Base-by-base conservation (phyloP, 2,329 filamentous ascomycete genomes). In the Pseudogymnoascus sp. region DNA sequence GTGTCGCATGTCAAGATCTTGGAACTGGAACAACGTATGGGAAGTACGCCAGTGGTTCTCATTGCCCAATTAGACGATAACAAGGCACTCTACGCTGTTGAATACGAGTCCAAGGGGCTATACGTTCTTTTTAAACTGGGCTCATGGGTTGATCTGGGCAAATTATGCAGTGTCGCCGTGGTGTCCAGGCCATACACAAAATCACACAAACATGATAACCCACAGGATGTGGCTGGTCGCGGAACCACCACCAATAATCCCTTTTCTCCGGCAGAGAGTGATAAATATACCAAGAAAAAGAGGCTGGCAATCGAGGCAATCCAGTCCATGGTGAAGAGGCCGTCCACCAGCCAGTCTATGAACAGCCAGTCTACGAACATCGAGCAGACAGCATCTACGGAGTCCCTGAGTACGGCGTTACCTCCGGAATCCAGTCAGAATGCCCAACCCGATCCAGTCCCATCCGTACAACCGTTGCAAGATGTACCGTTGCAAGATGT, bases 41-140 rank as follows among this genome's bases (percentile, higher is more conserved):
- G 79, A 61, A 77, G 75, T 18, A 71, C 73, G 9, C 75, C 79
- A 12, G 79, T 78, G 61, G 74, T 89, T 13, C 76, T 90, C 8
- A 75, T 90, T 61, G 84, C 83, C 26, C 77, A 82, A 61, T 76
- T 81, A 45, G 81, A 86, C 41, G 74, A 77, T 23, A 79, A 77
- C 62, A 75, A 76, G 60, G 75, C 74, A 34, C 63, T 82, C 0
- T 87, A 83, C 68, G 85, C 79, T 10, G 73, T 89, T n/a, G 88
- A 92, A 73, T 78, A 82, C 21, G 82, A 88, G 34, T 74, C 77
- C 13, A 71, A 74, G 52, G 79, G 79, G 0, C 74, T 86, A 3
- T 92, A 89, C 69, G 81, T 82, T 9, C 70, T 90, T 23, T 91
- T 85, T 71, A 84, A 81, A 66, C 74, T 94, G 41, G 85, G 82